Conservation (phyloP, 257 asterid species). For the Craterostigma plantagineum region DNA sequence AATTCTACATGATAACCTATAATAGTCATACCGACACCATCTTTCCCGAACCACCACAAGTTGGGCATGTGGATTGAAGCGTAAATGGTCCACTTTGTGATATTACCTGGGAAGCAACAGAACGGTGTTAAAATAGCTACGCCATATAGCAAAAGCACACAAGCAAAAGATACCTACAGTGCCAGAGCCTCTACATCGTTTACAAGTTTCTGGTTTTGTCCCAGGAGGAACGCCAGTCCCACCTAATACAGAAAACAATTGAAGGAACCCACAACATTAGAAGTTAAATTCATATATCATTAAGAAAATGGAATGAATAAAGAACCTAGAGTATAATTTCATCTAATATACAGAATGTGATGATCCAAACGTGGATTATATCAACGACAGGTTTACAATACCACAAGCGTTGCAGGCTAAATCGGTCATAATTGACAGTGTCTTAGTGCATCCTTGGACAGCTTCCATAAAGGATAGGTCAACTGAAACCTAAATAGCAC, state of each 20-base stretch:
- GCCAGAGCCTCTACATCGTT: slow-evolving; percentile 84
- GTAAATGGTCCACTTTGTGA: slow-evolving; percentile 41
- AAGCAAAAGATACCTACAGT: slow-evolving; percentile 26
- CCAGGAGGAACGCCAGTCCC: slow-evolving; percentile 99
- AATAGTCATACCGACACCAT: slow-evolving; percentile 49
- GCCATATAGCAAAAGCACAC: slow-evolving; percentile 7
- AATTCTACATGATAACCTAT: no score
- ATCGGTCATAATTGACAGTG: slow-evolving; percentile 46
- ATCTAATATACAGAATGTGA: no score
- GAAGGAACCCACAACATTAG: neutral
- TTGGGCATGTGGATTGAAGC: slow-evolving; percentile 45
- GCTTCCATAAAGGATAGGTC: slow-evolving; percentile 97
- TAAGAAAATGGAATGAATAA: neutral
- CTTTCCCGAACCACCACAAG: slow-evolving; percentile 66
- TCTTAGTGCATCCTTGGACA: slow-evolving; percentile 82
- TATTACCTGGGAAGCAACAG: slow-evolving; percentile 22
- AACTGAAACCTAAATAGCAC: slow-evolving; percentile 37
- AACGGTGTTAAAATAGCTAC: slow-evolving; percentile 2
- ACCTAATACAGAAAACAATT: slow-evolving; percentile 25
- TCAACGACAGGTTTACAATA: slow-evolving; percentile 9
- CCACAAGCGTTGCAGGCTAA: slow-evolving; percentile 70
- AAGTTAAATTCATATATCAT: neutral
- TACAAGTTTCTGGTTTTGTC: slow-evolving; percentile 87
- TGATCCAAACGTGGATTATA: no score
- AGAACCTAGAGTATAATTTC: no score